These are phyloP conservation scores for Leersia perrieri DNA, from an alignment of 176 grass and related monocot species.

Conservation along the genomic window DNA sequence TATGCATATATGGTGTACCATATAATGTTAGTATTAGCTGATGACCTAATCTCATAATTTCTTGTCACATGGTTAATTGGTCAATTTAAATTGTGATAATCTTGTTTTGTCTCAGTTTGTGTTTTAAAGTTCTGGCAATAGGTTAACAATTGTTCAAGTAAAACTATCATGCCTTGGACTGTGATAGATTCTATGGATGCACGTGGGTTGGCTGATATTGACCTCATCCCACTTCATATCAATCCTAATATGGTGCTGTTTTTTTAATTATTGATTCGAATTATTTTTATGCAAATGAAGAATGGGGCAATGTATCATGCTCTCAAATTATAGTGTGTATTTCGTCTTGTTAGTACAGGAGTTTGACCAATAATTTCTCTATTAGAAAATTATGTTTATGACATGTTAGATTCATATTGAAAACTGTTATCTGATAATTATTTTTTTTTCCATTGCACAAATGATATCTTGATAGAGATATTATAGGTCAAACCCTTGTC, in stretches of 20 bases:
- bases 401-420: no score
- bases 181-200: not conserved
- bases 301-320: constrained; percentile 5
- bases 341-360: no score
- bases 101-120: not conserved
- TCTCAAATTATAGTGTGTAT: no score
- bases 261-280: not conserved
- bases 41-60: not conserved
- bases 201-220: not conserved
- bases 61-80: not conserved
- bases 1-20: not conserved
- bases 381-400: no score
- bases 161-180: not conserved
- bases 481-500: no score
- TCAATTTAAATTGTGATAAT: not conserved
- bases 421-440: no score
- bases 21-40: not conserved
- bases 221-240: not conserved
- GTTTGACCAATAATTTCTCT: no score
- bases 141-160: not conserved
- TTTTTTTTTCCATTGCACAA: no score
- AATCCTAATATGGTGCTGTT: not conserved
- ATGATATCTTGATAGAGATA: no score
- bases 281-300: not conserved
- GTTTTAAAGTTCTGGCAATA: constrained; percentile 12